These are phyloP conservation scores for Aspergillus ellipticus DNA, from an alignment of 495 filamentous ascomycete genomes.

Conservation along the genomic window DNA sequence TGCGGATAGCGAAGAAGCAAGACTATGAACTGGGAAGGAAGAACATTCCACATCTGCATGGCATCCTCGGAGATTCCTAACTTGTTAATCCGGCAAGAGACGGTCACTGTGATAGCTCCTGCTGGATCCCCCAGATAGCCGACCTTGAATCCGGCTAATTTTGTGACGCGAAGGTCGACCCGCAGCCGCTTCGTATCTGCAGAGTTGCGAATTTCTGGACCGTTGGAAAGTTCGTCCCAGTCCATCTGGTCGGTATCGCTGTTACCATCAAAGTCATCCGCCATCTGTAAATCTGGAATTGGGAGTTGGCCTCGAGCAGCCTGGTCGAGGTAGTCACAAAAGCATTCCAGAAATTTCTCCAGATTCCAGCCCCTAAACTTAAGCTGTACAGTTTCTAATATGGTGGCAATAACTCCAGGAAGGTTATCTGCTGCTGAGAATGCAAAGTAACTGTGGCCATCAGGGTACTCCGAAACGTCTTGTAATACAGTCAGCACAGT, in stretches of 20 bases:
- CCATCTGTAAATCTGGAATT: not conserved
- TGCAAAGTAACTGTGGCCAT: constrained; percentile 54
- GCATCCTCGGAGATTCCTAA: constrained; percentile 75
- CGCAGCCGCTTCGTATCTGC: constrained; percentile 19
- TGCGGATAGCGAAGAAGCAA: constrained; percentile 65
- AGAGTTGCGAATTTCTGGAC: constrained; percentile 19
- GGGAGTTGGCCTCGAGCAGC: constrained; percentile 15
- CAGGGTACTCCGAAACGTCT: constrained; percentile 66
- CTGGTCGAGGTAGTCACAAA: constrained; percentile 38
- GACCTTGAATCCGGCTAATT: constrained; percentile 70
- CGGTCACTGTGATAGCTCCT: constrained; percentile 59
- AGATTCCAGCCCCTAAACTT: constrained; percentile 26
- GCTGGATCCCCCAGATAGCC: constrained; percentile 55
- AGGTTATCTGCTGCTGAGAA: constrained; percentile 54
- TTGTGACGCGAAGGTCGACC: constrained; percentile 58
- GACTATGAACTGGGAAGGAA: constrained; percentile 65
- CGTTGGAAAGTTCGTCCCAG: constrained; percentile 31
- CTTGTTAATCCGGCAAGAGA: constrained; percentile 58
- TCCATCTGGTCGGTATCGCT: constrained; percentile 21
- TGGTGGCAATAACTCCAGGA: constrained; percentile 37
- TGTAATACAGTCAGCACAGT: not conserved
- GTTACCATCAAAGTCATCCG: constrained; percentile 9
- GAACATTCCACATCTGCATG: constrained; percentile 72
- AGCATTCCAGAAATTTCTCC: constrained; percentile 28
- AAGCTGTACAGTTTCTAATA: constrained; percentile 40